These are phyloP conservation scores for Linderniella brevidens DNA, from an alignment of 257 asterid genomes.

Conservation along the genomic window DNA sequence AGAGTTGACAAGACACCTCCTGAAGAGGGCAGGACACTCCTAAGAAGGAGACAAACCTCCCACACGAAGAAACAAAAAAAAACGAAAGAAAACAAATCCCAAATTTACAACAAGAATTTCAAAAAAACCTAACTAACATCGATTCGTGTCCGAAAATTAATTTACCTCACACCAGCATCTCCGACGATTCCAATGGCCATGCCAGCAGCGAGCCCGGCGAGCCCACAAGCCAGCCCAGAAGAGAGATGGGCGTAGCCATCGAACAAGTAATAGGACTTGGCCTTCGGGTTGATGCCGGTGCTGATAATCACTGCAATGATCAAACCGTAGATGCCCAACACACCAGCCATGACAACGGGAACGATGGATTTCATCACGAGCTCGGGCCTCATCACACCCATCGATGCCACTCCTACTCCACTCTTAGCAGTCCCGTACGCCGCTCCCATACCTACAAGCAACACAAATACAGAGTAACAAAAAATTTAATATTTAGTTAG, in stretches of 20 bases:
- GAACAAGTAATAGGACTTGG: slow-evolving; percentile 45
- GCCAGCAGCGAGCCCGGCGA: slow-evolving; percentile 59
- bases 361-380: slow-evolving; percentile 63
- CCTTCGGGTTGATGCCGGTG: slow-evolving; percentile 55
- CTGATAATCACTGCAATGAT: slow-evolving; percentile 54
- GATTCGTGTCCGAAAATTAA: background rate
- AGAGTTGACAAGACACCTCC: too few species aligned
- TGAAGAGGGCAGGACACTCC: too few species aligned
- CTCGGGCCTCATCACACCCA: slow-evolving; percentile 68
- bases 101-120: too few species aligned
- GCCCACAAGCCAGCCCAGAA: slow-evolving; percentile 55
- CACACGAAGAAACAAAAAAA: too few species aligned
- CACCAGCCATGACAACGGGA: slow-evolving; percentile 70
- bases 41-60: too few species aligned
- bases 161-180: slow-evolving; percentile 51
- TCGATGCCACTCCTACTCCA: slow-evolving; percentile 61
- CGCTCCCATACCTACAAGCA: slow-evolving; percentile 50
- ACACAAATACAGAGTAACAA: background rate
- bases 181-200: slow-evolving; percentile 61
- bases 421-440: slow-evolving; percentile 65
- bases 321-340: slow-evolving; percentile 50
- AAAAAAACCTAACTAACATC: too few species aligned
- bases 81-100: too few species aligned
- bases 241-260: slow-evolving; percentile 57
- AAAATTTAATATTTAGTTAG: background rate